These are phyloP conservation scores for Penicillium sp. DNA, from an alignment of 2,329 filamentous ascomycete genomes.

Conservation along the genomic window DNA sequence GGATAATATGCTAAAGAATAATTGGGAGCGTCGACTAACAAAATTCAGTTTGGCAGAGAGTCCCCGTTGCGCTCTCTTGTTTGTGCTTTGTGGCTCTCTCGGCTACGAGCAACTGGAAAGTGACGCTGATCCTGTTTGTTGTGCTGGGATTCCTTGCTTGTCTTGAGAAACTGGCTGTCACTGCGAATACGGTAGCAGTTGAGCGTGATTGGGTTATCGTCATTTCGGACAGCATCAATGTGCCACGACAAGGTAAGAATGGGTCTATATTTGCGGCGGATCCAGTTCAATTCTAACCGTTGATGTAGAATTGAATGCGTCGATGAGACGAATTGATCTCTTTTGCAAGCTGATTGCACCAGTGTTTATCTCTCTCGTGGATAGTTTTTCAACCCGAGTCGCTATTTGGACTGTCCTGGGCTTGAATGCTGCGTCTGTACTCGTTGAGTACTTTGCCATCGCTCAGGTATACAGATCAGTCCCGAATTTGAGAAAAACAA, in stretches of 20 bases:
- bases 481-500: slow-evolving; percentile 9
- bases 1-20: slow-evolving; percentile 11
- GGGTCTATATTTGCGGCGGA: neutral
- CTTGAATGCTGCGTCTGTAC: slow-evolving; percentile 45
- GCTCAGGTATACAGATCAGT: slow-evolving; percentile 27
- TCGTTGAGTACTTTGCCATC: slow-evolving; percentile 44
- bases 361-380: slow-evolving; percentile 51
- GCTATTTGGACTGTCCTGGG: slow-evolving; percentile 50
- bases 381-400: slow-evolving; percentile 43
- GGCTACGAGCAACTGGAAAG: neutral
- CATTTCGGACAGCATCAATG: slow-evolving; percentile 31
- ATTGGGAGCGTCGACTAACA: neutral
- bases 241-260: slow-evolving; percentile 42
- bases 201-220: slow-evolving; percentile 66
- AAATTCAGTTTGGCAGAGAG: slow-evolving; percentile 34
- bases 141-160: slow-evolving; percentile 59
- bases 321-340: slow-evolving; percentile 59
- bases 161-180: slow-evolving; percentile 65
- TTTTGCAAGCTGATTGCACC: slow-evolving; percentile 58
- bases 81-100: slow-evolving; percentile 45
- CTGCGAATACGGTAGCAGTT: slow-evolving; percentile 67
- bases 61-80: slow-evolving; percentile 51
- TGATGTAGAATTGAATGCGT: slow-evolving; percentile 48
- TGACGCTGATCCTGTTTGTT: slow-evolving; percentile 29
- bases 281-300: neutral